Percentiles rank a stretch among this genome's conserved stretches.
Evolutionary conservation across 2,329 filamentous ascomycete species (phyloP).

Genomic region (Diaporthe longicolla): DNA sequence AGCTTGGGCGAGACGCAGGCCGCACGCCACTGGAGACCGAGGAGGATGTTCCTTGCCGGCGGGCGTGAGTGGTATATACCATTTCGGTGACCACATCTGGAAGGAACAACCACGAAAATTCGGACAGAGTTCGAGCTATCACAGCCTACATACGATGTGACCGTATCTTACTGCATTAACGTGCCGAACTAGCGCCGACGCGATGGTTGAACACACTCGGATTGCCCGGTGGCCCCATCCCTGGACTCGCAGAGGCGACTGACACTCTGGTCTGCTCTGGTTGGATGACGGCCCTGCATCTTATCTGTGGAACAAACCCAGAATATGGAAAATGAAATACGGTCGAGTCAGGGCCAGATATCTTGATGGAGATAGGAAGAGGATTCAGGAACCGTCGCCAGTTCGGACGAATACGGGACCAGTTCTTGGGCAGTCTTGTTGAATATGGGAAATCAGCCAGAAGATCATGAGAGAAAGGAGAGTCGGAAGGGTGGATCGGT

Average conservation of each 20-base stretch:
- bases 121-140: background rate
- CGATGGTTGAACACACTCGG: conserved; percentile 4
- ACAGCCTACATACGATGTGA: conserved; percentile 4
- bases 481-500: conserved; percentile 25
- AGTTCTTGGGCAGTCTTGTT: conserved; percentile 21
- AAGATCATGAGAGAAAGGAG: conserved; percentile 37
- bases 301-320: conserved; percentile 35
- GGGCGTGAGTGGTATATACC: background rate
- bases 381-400: background rate
- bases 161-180: background rate
- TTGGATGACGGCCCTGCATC: background rate
- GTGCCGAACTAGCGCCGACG: conserved; percentile 1
- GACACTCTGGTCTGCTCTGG: conserved; percentile 16
- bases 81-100: background rate
- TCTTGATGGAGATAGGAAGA: background rate
- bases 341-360: conserved; percentile 26
- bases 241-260: background rate
- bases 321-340: conserved; percentile 14
- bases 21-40: background rate
- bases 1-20: conserved; percentile 3
- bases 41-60: conserved; percentile 11
- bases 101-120: conserved; percentile 7
- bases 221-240: conserved; percentile 14
- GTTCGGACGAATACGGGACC: conserved; percentile 16
- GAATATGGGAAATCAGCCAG: conserved; percentile 37